Conservation (phyloP, 2,329 filamentous ascomycete species). For the Aquanectria penicillioides region DNA sequence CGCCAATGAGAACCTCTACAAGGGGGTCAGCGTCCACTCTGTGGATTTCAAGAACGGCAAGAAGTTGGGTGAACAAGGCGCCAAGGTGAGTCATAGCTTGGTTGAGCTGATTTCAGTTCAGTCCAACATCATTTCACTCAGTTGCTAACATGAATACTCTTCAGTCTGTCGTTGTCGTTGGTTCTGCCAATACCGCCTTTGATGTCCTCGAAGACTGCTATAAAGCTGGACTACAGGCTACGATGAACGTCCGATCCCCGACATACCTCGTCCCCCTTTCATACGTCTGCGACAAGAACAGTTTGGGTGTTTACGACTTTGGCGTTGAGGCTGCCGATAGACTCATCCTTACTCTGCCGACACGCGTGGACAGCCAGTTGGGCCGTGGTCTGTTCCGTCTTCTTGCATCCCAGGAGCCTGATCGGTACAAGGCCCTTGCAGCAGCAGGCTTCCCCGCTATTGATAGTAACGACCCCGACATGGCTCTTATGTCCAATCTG, state of each 20-base stretch:
- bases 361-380: conserved; percentile 12
- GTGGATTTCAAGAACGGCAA: conserved; percentile 12
- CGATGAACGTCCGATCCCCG: conserved; percentile 25
- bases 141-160: background rate
- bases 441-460: conserved; percentile 17
- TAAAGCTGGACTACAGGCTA: background rate
- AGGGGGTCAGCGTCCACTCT: conserved; percentile 26
- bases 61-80: background rate
- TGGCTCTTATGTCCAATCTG: conserved; percentile 17
- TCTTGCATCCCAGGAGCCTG: conserved; percentile 23
- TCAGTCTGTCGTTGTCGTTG: conserved; percentile 25
- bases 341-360: conserved; percentile 19
- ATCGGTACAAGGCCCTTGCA: conserved; percentile 16
- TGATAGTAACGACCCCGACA: conserved; percentile 1
- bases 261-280: conserved; percentile 29
- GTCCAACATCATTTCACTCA: background rate
- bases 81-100: background rate
- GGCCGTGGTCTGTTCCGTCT: conserved; percentile 5
- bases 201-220: conserved; percentile 29
- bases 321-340: conserved; percentile 19
- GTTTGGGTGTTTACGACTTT: conserved; percentile 18
- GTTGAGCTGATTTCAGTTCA: too few relatives aligned
- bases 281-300: conserved; percentile 18
- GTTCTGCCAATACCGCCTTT: conserved; percentile 30
- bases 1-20: background rate